These are phyloP conservation scores for Irpex sp. DNA, from an alignment of 1,284 basidiomycete species.

Conservation along the genomic window DNA sequence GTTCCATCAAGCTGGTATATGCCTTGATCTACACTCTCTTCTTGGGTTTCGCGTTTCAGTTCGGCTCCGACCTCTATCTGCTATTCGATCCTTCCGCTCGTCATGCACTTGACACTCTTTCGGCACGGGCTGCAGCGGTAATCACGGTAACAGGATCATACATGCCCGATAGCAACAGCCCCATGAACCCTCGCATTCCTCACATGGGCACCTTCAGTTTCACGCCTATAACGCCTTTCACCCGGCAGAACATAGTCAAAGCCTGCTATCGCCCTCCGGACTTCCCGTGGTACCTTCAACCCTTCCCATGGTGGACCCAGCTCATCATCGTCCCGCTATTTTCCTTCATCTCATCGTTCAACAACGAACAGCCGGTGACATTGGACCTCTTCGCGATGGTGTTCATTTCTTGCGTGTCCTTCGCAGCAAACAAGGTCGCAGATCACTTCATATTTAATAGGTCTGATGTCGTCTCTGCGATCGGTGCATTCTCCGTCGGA, in stretches of 20 bases:
- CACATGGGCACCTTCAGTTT: slow-evolving; percentile 76
- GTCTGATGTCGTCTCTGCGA: slow-evolving; percentile 79
- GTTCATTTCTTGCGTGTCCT: slow-evolving; percentile 77
- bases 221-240: slow-evolving; percentile 46
- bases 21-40: slow-evolving; percentile 89
- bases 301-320: slow-evolving; percentile 74
- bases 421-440: slow-evolving; percentile 73
- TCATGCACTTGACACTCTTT: slow-evolving; percentile 47
- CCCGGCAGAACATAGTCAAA: slow-evolving; percentile 43
- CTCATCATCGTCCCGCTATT: slow-evolving; percentile 83
- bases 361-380: slow-evolving; percentile 76
- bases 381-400: slow-evolving; percentile 82
- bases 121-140: slow-evolving; percentile 45
- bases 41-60: slow-evolving; percentile 84
- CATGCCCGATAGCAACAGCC: slow-evolving; percentile 52
- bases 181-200: slow-evolving; percentile 35
- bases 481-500: slow-evolving; percentile 83
- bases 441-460: slow-evolving; percentile 85
- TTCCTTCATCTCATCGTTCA: slow-evolving; percentile 68
- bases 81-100: slow-evolving; percentile 69
- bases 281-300: slow-evolving; percentile 77
- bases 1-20: slow-evolving; percentile 88
- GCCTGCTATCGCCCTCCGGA: slow-evolving; percentile 68
- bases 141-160: slow-evolving; percentile 65
- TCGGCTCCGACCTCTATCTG: slow-evolving; percentile 84